Base-by-base conservation (phyloP, 768 basidiomycete genomes). In the Trichaptum fuscoviolaceum region DNA sequence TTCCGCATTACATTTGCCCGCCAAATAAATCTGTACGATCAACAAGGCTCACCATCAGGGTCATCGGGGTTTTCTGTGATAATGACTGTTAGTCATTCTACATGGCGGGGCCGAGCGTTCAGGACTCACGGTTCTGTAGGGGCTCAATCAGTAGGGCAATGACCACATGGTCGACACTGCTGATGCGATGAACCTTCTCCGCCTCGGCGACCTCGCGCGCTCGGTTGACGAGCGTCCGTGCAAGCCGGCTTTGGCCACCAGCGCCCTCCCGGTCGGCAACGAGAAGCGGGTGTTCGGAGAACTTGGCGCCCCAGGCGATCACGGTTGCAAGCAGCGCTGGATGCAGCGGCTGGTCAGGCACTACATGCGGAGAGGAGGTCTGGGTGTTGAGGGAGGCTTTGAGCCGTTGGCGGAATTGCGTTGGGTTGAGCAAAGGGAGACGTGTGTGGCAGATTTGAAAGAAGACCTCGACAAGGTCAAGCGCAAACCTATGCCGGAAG, bases 381-480 rank as follows among this genome's bases (percentile, higher is more conserved):
- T 36, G 17, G 64, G 69, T 26, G 23, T 52, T 58, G 24, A 63
- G 63, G 61, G 62, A 70, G 67, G 65, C 65, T 64, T 84, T 82
- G 65, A 95, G 83, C 20, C 89, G 88, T 58, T 82, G 82, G 66
- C 92, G 90, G 76, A 96, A 93, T 70, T 89, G 86, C 26, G 84
- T 79, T 66, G 93, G 92, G 78, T 94, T 92, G 75, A 96, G 86
- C 63, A 95, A 85, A 63, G 95, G 94, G 66, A 93, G 82, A 65
- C 95, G 88, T 26, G 91, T 90, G 76, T 96, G 94, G 57, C 93
- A 91, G 67, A 92, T 92, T 76, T 96, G 93, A 75, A 96, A 96
- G 79, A 90, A 98, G 59, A 96, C 93, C 77, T 97, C 94, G 73
- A 96, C 88, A 64, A 97, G 88, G 78, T 98, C 95, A 64, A 91